A percentile compares a stretch with the other conserved stretches of the same genome.
These are phyloP conservation scores for Austroboletus eburneus DNA, from an alignment of 768 basidiomycete species.

Conservation along the genomic window DNA sequence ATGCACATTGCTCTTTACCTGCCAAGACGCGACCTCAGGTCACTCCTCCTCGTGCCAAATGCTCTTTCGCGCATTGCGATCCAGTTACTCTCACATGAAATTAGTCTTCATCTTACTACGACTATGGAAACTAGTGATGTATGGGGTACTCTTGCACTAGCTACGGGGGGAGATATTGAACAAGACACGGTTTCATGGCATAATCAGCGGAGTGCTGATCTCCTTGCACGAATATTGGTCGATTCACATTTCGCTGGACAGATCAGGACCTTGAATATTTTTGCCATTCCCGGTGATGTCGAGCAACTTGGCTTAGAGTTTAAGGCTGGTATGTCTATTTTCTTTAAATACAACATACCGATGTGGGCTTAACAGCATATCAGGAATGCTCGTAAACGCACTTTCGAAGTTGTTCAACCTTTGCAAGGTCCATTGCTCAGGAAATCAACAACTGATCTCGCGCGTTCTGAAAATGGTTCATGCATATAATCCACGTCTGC, in stretches of 20 bases:
- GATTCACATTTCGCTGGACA: conserved; percentile 56
- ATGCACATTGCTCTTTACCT: conserved; percentile 61
- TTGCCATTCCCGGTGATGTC: conserved; percentile 44
- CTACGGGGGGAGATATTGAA: conserved; percentile 5
- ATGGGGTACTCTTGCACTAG: background rate
- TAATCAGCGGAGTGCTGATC: conserved; percentile 61
- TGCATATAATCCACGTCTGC: conserved; percentile 45
- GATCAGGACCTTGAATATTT: conserved; percentile 56
- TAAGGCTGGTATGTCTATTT: conserved; percentile 48
- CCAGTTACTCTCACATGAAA: conserved; percentile 59
- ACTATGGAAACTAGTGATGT: conserved; percentile 12
- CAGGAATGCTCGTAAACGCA: conserved; percentile 68
- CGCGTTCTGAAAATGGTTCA: conserved; percentile 53
- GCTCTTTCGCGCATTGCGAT: conserved; percentile 64
- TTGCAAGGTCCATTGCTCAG: conserved; percentile 56
- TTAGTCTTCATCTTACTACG: conserved; percentile 59
- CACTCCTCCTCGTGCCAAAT: conserved; percentile 61
- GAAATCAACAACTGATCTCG: conserved; percentile 48
- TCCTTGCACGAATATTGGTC: conserved; percentile 61
- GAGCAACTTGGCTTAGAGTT: conserved; percentile 46
- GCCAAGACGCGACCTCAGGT: conserved; percentile 60
- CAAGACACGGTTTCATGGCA: conserved; percentile 46
- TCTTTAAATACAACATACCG: background rate
- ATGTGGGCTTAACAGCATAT: background rate
- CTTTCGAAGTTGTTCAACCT: conserved; percentile 60